These are phyloP conservation scores for Rhodosporidiobolus odoratus DNA, from an alignment of 768 basidiomycete species.

Conservation along the genomic window DNA sequence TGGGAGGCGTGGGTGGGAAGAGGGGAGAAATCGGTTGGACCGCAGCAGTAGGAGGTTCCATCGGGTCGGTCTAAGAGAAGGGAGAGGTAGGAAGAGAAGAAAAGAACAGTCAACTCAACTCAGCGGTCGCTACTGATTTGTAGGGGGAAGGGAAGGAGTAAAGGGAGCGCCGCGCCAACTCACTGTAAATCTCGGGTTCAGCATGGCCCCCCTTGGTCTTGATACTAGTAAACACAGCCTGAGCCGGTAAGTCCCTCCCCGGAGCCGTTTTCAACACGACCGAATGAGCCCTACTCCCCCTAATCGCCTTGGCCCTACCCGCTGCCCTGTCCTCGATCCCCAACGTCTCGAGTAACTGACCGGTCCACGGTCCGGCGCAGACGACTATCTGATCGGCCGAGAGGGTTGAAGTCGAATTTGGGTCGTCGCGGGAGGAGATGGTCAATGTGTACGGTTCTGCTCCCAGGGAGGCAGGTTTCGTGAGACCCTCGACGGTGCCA, in stretches of 20 bases:
- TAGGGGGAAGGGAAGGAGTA: neutral
- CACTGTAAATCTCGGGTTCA: conserved; percentile 51
- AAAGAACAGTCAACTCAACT: too few relatives aligned
- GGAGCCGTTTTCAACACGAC: conserved; percentile 45
- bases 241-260: conserved; percentile 34
- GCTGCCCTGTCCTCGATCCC: conserved; percentile 28
- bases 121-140: neutral
- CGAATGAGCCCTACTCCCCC: conserved; percentile 46
- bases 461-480: conserved; percentile 48
- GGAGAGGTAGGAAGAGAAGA: neutral
- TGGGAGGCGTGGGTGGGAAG: conserved; percentile 68
- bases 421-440: conserved; percentile 24
- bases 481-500: conserved; percentile 44
- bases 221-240: conserved; percentile 66
- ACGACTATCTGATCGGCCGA: conserved; percentile 57
- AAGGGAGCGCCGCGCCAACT: neutral
- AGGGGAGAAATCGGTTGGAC: conserved; percentile 65
- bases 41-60: conserved; percentile 63
- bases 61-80: conserved; percentile 39
- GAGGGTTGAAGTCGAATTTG: conserved; percentile 54
- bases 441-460: neutral
- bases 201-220: conserved; percentile 42
- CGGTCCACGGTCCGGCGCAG: conserved; percentile 82
- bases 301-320: conserved; percentile 39
- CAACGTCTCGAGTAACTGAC: conserved; percentile 51